A percentile compares a stretch with the other conserved stretches of the same genome.
phyloP scores from a whole-genome alignment of 805 yeast species.

The Metschnikowia shivogae region DNA sequence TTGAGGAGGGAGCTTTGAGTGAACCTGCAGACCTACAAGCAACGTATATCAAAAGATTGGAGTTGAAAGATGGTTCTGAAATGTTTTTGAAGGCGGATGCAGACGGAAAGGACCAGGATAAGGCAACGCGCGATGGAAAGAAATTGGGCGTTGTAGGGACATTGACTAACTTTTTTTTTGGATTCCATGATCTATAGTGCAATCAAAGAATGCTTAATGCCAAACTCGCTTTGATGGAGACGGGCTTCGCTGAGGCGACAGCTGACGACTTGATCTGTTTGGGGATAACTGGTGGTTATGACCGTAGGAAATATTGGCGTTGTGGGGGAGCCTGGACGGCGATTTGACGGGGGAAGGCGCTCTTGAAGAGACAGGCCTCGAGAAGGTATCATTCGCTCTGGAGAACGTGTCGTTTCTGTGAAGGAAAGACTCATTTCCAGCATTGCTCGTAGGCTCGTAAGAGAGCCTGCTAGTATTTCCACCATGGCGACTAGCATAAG shows the following conservation, averaged over 20 bases:
- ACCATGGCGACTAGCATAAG: slow-evolving; percentile 9
- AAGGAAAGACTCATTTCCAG: slow-evolving; percentile 12
- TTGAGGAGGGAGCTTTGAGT: slow-evolving; percentile 10
- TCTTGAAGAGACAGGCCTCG: slow-evolving; percentile 12
- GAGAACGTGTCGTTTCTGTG: slow-evolving; percentile 12
- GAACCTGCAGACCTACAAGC: slow-evolving; percentile 16
- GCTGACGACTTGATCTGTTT: slow-evolving; percentile 13
- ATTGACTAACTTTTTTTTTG: slow-evolving; percentile 35
- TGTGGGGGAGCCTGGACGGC: slow-evolving; percentile 15
- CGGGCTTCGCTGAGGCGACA: slow-evolving; percentile 19
- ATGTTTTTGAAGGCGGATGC: slow-evolving; percentile 30
- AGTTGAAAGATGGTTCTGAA: slow-evolving; percentile 38
- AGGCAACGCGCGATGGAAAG: slow-evolving; percentile 22
- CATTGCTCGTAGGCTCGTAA: slow-evolving; percentile 10
- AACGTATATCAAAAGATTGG: slow-evolving; percentile 28
- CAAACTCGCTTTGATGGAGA: slow-evolving; percentile 18
- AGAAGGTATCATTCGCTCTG: slow-evolving; percentile 10
- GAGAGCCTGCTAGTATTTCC: slow-evolving; percentile 13
- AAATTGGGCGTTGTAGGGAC: slow-evolving; percentile 34
- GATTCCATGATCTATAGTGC: slow-evolving; percentile 39
- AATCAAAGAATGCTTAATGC: slow-evolving; percentile 9
- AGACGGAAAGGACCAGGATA: slow-evolving; percentile 15
- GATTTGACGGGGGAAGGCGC: slow-evolving; percentile 16
- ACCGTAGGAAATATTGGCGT: slow-evolving; percentile 13
- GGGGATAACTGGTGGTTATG: slow-evolving; percentile 19